Conservation (phyloP, 495 filamentous ascomycete species). For the Pyrenula aspistea region DNA sequence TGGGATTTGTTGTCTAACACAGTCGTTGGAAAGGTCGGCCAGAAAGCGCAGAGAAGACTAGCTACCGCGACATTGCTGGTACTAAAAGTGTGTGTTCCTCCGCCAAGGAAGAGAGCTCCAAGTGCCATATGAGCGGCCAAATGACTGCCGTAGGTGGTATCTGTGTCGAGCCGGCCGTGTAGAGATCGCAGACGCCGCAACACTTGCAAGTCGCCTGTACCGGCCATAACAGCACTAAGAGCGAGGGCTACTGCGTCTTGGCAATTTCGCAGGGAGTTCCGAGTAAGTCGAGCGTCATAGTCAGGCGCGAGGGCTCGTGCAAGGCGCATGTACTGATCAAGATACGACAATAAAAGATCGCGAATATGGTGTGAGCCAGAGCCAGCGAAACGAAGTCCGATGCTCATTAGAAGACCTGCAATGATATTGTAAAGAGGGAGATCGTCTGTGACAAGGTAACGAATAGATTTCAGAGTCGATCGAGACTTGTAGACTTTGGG, state of each 20-base stretch:
- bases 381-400: slow-evolving; percentile 82
- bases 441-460: slow-evolving; percentile 55
- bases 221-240: slow-evolving; percentile 84
- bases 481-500: slow-evolving; percentile 52
- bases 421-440: slow-evolving; percentile 90
- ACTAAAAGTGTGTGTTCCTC: slow-evolving; percentile 82
- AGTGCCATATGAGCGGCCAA: slow-evolving; percentile 87
- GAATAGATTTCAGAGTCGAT: slow-evolving; percentile 37
- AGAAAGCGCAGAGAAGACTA: slow-evolving; percentile 80
- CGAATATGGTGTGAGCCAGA: slow-evolving; percentile 58
- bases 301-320: slow-evolving; percentile 50
- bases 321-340: slow-evolving; percentile 78
- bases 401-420: slow-evolving; percentile 73
- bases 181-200: slow-evolving; percentile 80
- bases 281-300: slow-evolving; percentile 72
- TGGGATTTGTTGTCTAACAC: slow-evolving; percentile 91
- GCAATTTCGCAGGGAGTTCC: slow-evolving; percentile 76
- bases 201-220: slow-evolving; percentile 79
- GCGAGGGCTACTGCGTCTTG: slow-evolving; percentile 75
- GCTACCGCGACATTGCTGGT: slow-evolving; percentile 82
- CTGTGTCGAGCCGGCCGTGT: slow-evolving; percentile 75
- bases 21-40: slow-evolving; percentile 78
- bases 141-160: slow-evolving; percentile 86
- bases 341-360: slow-evolving; percentile 70
- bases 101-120: slow-evolving; percentile 81